Conservation (phyloP, 805 yeast genomes). For the Nakazawaea molendinolei region DNA sequence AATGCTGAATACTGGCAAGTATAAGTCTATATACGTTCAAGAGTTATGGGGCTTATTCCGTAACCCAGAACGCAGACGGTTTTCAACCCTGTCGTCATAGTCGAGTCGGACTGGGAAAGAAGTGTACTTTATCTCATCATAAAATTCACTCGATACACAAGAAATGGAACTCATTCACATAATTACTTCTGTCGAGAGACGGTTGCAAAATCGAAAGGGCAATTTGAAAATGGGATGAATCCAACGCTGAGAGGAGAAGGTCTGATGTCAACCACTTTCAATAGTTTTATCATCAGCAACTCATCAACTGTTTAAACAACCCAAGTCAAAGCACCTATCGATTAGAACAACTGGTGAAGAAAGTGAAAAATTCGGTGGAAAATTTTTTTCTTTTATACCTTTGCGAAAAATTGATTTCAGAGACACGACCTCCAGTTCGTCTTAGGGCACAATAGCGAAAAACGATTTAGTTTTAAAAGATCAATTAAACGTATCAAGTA, state of each 20-base stretch:
- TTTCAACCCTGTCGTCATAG: constrained; percentile 86
- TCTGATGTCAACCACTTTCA: no score
- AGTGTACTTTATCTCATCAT: constrained; percentile 41
- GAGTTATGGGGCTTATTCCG: constrained; percentile 18
- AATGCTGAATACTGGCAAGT: constrained; percentile 79
- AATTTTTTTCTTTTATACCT: no score
- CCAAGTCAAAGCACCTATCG: no score
- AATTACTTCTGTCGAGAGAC: not conserved
- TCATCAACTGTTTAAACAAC: no score
- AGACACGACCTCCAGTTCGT: no score
- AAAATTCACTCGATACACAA: no score
- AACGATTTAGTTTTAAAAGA: not conserved
- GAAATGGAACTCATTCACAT: constrained; percentile 8
- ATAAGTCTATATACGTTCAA: constrained; percentile 43
- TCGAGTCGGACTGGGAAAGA: constrained; percentile 92
- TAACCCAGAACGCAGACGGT: constrained; percentile 29
- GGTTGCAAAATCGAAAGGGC: not conserved
- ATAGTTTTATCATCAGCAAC: no score
- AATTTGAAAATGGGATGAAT: not conserved
- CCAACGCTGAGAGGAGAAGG: not conserved
- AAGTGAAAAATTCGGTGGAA: no score
- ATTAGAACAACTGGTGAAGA: no score
- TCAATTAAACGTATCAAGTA: no score
- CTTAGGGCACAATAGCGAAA: no score
- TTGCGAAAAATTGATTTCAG: no score